Evolutionary conservation across 495 filamentous ascomycete genomes (phyloP).

Genomic region (Hypoxylon subgilvum): DNA sequence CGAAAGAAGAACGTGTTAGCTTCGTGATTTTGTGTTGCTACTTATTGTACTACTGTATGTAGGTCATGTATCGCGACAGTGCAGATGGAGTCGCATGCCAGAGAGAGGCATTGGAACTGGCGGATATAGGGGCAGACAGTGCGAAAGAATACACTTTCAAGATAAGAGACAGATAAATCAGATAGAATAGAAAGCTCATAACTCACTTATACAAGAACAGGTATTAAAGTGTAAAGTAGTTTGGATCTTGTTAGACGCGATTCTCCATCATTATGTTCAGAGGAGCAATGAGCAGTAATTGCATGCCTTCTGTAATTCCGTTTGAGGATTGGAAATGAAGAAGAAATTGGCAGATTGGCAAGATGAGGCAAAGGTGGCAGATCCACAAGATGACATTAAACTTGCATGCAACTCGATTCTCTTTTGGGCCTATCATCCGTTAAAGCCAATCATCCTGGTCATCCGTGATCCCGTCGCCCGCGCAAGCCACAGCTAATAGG

Average conservation of each 20-base stretch:
- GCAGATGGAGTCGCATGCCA: conserved; percentile 28
- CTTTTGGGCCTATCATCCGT: conserved; percentile 26
- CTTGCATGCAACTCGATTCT: not conserved
- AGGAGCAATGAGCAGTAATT: conserved; percentile 35
- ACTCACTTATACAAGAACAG: conserved; percentile 43
- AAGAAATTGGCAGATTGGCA: not conserved
- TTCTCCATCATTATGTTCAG: conserved; percentile 23
- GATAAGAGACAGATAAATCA: conserved; percentile 7
- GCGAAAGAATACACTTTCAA: conserved; percentile 4
- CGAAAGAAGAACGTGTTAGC: conserved; percentile 31
- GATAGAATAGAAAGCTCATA: conserved; percentile 1
- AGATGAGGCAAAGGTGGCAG: conserved; percentile 37
- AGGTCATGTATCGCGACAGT: too few relatives aligned
- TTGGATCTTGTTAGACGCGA: conserved; percentile 27
- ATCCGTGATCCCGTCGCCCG: not conserved
- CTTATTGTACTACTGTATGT: too few relatives aligned
- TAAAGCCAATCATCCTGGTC: conserved; percentile 17
- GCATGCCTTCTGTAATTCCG: conserved; percentile 15
- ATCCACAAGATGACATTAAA: conserved; percentile 25
- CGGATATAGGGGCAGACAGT: conserved; percentile 25
- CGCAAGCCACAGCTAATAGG: conserved; percentile 24
- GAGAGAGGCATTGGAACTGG: not conserved
- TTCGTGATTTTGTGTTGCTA: not conserved
- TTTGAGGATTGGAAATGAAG: conserved; percentile 3
- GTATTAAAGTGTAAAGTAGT: conserved; percentile 23